Base-by-base conservation (phyloP, 2,329 filamentous ascomycete genomes). In the Cadophora luteo-olivacea region DNA sequence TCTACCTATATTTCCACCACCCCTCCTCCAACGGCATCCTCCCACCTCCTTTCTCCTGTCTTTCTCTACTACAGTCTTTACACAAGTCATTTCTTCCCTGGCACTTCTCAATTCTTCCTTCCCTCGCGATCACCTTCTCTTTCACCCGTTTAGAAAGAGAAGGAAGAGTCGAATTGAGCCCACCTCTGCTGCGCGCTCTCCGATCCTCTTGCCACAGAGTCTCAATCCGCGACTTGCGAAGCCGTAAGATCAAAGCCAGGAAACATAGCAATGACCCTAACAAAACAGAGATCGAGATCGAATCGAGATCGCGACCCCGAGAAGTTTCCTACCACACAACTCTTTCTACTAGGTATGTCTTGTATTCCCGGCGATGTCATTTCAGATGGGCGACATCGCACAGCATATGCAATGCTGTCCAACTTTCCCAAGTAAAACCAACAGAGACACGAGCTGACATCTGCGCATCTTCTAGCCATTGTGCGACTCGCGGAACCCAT, bases 401-500 rank as follows among this genome's bases (percentile, higher is more conserved):
- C n/a, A 51, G 24, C 9, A 16, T 51, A 22, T 33, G 25, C 29
- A 19, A 22, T 33, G 25, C 29, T 7, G 41, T 33, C 16, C 25
- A 49, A 48, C 54, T 9, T 16, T 24, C 38, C 29, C 5, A 29
- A 29, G 5, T 5, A 11, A 38, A 38, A n/a, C n/a, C n/a, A n/a
- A 24, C 8, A 41, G 36, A 32, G 14, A 9, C 57, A 61, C 45
- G 14, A 61, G 55, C 64, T 65, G 25, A 65, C n/a, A 19, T 61
- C 67, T 75, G 67, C 75, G 52, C 67, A 3, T 64, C 36, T 22
- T 58, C 16, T 52, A 73, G 72, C 93, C 79, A 93, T 97, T 84
- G 94, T 97, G 78, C 93, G 94, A 71, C 88, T 97, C 73, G 92
- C 94, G 64, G 94, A 97, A 80, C 94, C 94, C 25, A 95, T 97